Evolutionary conservation across 177 flowering plant species (phyloP), one percentile per base, ranked within the genome.

Genomic region (Vitis hybrid): DNA sequence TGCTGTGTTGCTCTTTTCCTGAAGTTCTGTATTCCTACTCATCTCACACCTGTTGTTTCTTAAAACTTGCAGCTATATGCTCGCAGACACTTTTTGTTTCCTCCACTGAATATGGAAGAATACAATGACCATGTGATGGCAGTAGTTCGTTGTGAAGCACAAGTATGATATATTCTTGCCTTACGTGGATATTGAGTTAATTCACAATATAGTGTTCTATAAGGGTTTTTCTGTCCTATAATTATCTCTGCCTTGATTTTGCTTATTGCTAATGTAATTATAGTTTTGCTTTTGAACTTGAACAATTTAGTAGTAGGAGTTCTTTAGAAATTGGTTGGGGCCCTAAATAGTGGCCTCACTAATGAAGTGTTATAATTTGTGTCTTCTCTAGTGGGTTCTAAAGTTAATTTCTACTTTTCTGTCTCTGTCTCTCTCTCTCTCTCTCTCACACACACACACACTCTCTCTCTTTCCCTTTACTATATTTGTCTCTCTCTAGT

Each of bases 111-210:
- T 74, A 87, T 93, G 69, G 98, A 96, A 75, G 98, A 93, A 60
- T 90, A 85, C 78, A 93, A 93, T 80, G 89, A 83, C 14, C 91
- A 92, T 12, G 98, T 93, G 77, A 92, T 78, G 83, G 92, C 98
- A 60, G 90, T 96, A 55, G 98, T 91, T 19, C 92, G 99, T 10
- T 93, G 99, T 75, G 98, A 96, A 78, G 90, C 99, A 70, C 98
- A 96, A 78, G 98, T 83, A 87, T 67, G 74, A 13, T 21, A 17
- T 27, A 40, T 58, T 32, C 6, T 30, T 51, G 9, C 49, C 6
- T 8, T 52, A 21, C 67, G 13, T 27, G 10, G 32, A 62, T 61
- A 10, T 65, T 17, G 61, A 27, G 63, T 46, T 54, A 70, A 11
- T 15, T 4, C n/a, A 30, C 19, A 8, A 27, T 46, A 49, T 19